Conservation (phyloP, 345 rosid species). For the Citropsis articulata region DNA sequence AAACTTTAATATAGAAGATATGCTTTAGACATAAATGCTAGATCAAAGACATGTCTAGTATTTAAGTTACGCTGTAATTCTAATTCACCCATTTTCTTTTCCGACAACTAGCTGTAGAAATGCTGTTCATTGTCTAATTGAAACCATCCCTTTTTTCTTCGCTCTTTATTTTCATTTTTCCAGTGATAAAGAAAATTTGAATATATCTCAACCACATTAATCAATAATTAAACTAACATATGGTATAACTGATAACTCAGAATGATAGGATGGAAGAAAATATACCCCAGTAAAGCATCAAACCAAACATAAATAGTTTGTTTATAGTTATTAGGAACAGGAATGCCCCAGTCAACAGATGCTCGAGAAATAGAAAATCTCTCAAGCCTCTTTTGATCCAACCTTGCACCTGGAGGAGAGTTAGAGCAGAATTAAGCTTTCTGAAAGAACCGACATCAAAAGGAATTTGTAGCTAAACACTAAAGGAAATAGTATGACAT, state of each 20-base stretch:
- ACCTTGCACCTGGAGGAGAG: slow-evolving; percentile 71
- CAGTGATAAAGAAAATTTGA: slow-evolving; percentile 4
- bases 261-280: slow-evolving; percentile 6
- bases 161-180: neutral
- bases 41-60: neutral
- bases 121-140: neutral
- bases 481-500: neutral
- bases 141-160: neutral
- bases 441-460: neutral
- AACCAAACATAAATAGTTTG: slow-evolving; percentile 99
- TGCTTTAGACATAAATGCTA: slow-evolving; percentile 2
- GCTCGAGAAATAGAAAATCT: slow-evolving; percentile 96
- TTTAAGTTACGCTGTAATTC: neutral
- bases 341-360: slow-evolving; percentile 97
- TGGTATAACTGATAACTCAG: neutral
- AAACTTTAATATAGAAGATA: neutral
- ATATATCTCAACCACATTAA: neutral
- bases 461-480: neutral
- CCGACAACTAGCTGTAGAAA: neutral
- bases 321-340: slow-evolving; percentile 76
- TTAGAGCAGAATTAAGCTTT: slow-evolving; percentile 5
- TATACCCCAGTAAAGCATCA: slow-evolving; percentile 92
- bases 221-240: neutral
- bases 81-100: neutral
- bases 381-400: slow-evolving; percentile 82